Evolutionary conservation across 179 eudicot genomes (phyloP), one percentile per base, ranked within the genome.

Genomic region (Nepenthes alata): DNA sequence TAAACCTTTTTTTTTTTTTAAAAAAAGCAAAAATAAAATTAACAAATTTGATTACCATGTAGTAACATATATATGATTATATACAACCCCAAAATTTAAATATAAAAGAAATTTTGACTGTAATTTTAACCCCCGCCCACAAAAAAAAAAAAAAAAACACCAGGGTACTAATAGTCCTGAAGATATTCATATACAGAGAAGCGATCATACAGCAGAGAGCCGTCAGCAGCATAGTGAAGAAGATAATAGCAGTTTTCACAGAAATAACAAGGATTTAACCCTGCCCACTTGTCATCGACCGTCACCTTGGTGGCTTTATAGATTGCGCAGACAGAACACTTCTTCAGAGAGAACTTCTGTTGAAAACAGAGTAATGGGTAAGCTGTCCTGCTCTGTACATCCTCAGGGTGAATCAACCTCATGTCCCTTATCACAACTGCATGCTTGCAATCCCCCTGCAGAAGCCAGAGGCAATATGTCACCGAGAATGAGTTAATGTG

Each of bases 391-490:
- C 80, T 85, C 64, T 83, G 91, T 44, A 78, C 80, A 66, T 93
- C 98, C 51, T 85, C 96, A 0, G 87, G 84, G 75, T 86, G 90
- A 56, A 93, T 65, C 69, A 93, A 62, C 73, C 98, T 84, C 96
- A 89, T 80, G 67, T 89, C 98, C 69, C 98, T 75, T 37, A 89
- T 77, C 53, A 89, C 78, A 44, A 93, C 75, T 37, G 61, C 48
- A 71, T 93, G 96, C 76, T 82, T 93, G 80, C 98, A 93, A 62
- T 85, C 90, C 0, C 96, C 96, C 95, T 91, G 68, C 15, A 53
- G 60, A 54, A 64, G 5, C 25, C 25, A 25, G 25, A 25, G 25
- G 25, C 25, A 25, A 25, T 25, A 25, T 25, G 25, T 25, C 25
- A 25, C 25, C 25, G 25, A 25, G 25, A 25, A 25, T 25, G 25